These are phyloP conservation scores for Trichophaea hybrida DNA, from an alignment of 2,329 filamentous ascomycete species.

Conservation along the genomic window DNA sequence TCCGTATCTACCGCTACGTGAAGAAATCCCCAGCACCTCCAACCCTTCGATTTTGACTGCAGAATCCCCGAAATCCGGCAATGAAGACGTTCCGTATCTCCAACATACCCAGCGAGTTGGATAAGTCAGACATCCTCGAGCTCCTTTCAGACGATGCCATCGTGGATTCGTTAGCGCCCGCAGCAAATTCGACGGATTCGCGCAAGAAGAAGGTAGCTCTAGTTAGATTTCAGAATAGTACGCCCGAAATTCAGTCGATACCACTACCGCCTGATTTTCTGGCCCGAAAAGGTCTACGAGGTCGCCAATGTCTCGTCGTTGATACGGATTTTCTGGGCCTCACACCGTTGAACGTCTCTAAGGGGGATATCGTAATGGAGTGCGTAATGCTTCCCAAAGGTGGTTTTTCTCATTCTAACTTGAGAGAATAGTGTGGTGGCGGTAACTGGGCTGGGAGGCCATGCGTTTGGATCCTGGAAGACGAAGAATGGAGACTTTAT, in stretches of 20 bases:
- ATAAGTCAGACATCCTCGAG: neutral
- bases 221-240: neutral
- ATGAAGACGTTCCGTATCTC: conserved; percentile 4
- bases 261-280: neutral
- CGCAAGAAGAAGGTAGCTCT: neutral
- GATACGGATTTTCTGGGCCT: neutral
- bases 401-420: neutral
- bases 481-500: conserved; percentile 11
- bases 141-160: neutral
- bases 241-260: neutral
- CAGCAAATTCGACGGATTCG: neutral
- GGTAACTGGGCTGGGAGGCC: conserved; percentile 4
- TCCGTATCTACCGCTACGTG: too few species aligned
- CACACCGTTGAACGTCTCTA: neutral
- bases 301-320: neutral
- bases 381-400: too few species aligned
- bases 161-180: neutral
- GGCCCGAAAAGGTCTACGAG: neutral
- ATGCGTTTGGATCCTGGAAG: conserved; percentile 12
- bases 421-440: conserved; percentile 6
- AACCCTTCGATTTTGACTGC: too few species aligned
- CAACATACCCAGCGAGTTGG: neutral
- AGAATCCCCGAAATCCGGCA: too few species aligned
- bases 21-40: too few species aligned
- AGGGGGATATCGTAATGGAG: neutral